phyloP scores from a whole-genome alignment of 805 yeast genomes.

The Schwanniomyces occidentalis region DNA sequence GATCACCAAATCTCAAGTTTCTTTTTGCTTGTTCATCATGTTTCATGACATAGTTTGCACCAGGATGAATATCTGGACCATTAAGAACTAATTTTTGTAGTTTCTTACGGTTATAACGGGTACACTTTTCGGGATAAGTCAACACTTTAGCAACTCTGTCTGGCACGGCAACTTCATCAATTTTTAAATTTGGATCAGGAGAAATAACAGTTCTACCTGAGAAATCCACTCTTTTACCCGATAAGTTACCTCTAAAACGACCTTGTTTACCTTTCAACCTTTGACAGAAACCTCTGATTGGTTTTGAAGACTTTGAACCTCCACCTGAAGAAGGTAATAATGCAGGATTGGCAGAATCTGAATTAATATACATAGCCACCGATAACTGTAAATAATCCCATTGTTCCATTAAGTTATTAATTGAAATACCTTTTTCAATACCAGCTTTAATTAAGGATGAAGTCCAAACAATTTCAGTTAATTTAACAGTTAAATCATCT shows the following conservation, averaged over 20 bases:
- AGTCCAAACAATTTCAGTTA: slow-evolving; percentile 96
- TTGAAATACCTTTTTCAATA: slow-evolving; percentile 89
- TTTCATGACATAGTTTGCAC: slow-evolving; percentile 89
- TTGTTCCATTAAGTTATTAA: slow-evolving; percentile 94
- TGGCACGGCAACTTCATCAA: slow-evolving; percentile 98
- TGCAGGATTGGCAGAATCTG: slow-evolving; percentile 87
- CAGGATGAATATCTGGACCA: slow-evolving; percentile 92
- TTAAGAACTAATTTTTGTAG: slow-evolving; percentile 70
- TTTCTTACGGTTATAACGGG: slow-evolving; percentile 80
- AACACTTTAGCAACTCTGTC: slow-evolving; percentile 93
- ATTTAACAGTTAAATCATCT: slow-evolving; percentile 93
- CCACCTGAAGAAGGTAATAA: slow-evolving; percentile 69
- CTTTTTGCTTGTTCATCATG: slow-evolving; percentile 84
- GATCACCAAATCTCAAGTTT: slow-evolving; percentile 86
- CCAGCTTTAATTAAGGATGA: slow-evolving; percentile 94
- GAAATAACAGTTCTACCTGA: slow-evolving; percentile 98
- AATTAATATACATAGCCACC: slow-evolving; percentile 95
- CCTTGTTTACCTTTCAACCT: slow-evolving; percentile 98
- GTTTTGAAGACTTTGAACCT: slow-evolving; percentile 56
- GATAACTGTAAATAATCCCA: slow-evolving; percentile 97
- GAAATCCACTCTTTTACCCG: slow-evolving; percentile 98
- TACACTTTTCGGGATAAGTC: slow-evolving; percentile 94
- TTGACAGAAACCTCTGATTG: slow-evolving; percentile 95
- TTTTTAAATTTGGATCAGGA: slow-evolving; percentile 93
- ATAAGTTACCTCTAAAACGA: slow-evolving; percentile 94